Evolutionary conservation across 2,329 filamentous ascomycete genomes (phyloP).

Genomic region (Neonectria magnoliae): DNA sequence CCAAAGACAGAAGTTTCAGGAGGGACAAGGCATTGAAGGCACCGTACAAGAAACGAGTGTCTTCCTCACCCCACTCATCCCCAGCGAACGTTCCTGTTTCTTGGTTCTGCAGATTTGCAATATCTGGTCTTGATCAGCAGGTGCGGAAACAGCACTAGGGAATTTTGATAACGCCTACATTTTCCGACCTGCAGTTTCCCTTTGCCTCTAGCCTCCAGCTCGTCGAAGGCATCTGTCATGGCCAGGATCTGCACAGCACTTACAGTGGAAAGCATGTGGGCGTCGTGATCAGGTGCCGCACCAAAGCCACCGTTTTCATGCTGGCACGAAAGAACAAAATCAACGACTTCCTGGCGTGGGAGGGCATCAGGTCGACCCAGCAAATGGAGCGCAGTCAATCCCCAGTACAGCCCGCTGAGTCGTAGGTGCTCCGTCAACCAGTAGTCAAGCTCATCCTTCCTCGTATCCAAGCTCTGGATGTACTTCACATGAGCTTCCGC

Average conservation of each 20-base stretch:
- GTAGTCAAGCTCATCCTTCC: constrained; percentile 95
- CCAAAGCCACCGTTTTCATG: constrained; percentile 91
- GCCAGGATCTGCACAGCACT: constrained; percentile 94
- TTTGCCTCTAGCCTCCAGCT: constrained; percentile 77
- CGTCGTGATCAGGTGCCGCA: constrained; percentile 91
- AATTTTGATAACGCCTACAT: constrained; percentile 67
- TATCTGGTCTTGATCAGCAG: constrained; percentile 61
- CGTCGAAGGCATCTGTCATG: constrained; percentile 83
- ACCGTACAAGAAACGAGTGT: constrained; percentile 93
- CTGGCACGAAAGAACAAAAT: constrained; percentile 96
- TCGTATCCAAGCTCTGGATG: constrained; percentile 90
- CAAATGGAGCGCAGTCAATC: constrained; percentile 86
- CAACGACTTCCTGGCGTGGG: constrained; percentile 81
- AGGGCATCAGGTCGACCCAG: constrained; percentile 84
- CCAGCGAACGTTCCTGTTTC: constrained; percentile 89
- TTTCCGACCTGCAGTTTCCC: constrained; percentile 76
- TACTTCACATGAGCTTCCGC: constrained; percentile 82
- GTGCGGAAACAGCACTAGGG: constrained; percentile 24
- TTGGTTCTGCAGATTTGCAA: constrained; percentile 82
- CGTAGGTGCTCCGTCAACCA: constrained; percentile 97
- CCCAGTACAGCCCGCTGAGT: constrained; percentile 97
- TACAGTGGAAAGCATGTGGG: constrained; percentile 95
- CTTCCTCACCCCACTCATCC: constrained; percentile 95
- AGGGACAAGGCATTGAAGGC: constrained; percentile 91
- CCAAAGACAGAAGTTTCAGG: constrained; percentile 74